phyloP scores from a whole-genome alignment of 495 filamentous ascomycete species.

The Aspergillus saccharolyticus region DNA sequence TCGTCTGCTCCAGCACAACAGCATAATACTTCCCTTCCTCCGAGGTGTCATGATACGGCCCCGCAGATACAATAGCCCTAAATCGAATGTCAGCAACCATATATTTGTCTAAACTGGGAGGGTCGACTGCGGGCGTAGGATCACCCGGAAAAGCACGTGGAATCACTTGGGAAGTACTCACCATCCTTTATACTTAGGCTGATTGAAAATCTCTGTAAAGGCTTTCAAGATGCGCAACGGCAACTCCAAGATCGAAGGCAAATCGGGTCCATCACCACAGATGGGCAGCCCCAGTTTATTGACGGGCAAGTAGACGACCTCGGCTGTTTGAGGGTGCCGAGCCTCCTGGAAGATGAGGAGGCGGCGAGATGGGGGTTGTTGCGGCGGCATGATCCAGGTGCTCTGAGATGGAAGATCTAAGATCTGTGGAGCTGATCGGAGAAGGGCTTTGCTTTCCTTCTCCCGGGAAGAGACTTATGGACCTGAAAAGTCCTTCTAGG shows the following conservation, averaged over 20 bases:
- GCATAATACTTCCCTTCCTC: slow-evolving; percentile 43
- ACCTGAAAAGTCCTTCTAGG: too few relatives aligned
- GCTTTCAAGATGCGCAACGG: slow-evolving; percentile 34
- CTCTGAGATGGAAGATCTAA: too few relatives aligned
- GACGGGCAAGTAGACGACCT: slow-evolving; percentile 35
- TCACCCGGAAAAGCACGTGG: too few relatives aligned
- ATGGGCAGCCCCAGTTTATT: slow-evolving; percentile 43
- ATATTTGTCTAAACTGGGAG: too few relatives aligned
- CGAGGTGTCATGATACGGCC: slow-evolving; percentile 37
- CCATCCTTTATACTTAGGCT: slow-evolving; percentile 43
- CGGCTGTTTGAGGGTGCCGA: slow-evolving; percentile 28
- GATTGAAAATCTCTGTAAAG: slow-evolving; percentile 45
- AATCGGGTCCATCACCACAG: slow-evolving; percentile 32
- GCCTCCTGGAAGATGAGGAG: slow-evolving; percentile 38
- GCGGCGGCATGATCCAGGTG: slow-evolving; percentile 1
- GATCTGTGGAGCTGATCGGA: too few relatives aligned
- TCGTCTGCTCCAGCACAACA: slow-evolving; percentile 35
- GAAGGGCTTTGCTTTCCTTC: too few relatives aligned
- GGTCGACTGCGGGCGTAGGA: too few relatives aligned
- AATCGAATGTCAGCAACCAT: background rate
- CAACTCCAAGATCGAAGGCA: slow-evolving; percentile 36
- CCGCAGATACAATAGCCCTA: slow-evolving; percentile 38
- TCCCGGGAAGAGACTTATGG: too few relatives aligned
- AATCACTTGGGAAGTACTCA: slow-evolving; percentile 32
- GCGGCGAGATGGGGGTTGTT: slow-evolving; percentile 17